Evolutionary conservation across 2,329 filamentous ascomycete species (phyloP), one percentile per base, ranked within the genome.

Genomic region (Stylonectria norvegica): DNA sequence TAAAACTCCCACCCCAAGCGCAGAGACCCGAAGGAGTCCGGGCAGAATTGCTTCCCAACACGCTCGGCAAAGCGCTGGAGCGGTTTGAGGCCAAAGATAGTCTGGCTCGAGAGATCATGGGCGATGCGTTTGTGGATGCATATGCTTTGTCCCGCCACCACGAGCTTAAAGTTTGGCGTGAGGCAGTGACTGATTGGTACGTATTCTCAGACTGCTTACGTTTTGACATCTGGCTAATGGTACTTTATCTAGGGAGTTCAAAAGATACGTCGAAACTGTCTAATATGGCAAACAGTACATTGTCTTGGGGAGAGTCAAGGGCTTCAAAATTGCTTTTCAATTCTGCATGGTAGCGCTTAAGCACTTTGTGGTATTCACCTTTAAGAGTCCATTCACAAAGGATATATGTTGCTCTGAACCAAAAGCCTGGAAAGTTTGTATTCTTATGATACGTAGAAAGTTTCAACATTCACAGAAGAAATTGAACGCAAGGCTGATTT

Each of bases 121-220:
- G 83, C 0, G 77, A 86, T 63, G 78, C 79, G 4, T 88, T 89
- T 63, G 83, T 88, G 3, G 83, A 88, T 5, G 83, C 87, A 60
- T 88, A 79, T 67, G 80, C 78, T 82, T 27, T 22, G 4, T 34
- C 42, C 27, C 75, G 85, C 50, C 79, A 86, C 62, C 84, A 89
- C 66, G 85, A 89, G 59, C 70, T 85, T 46, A 66, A 78, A 52
- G 62, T 86, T 20, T 89, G 83, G 82, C 81, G 87, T 52, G 83
- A 87, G 58, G 83, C 83, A n/a, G 83, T 87, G 9, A 87, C 84
- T 17, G 84, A 87, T 62, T 87, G 84, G 83, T 85, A 71, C 63
- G 80, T 78, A 5, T 8, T 5, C 17, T 20, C 15, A 19, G n/a
- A 4, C 25, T 22, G 16, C 8, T 6, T 10, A 2, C 2, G 8